Conservation (phyloP, 352 stramenopile genomes). For the Phytophthora crassamura region DNA sequence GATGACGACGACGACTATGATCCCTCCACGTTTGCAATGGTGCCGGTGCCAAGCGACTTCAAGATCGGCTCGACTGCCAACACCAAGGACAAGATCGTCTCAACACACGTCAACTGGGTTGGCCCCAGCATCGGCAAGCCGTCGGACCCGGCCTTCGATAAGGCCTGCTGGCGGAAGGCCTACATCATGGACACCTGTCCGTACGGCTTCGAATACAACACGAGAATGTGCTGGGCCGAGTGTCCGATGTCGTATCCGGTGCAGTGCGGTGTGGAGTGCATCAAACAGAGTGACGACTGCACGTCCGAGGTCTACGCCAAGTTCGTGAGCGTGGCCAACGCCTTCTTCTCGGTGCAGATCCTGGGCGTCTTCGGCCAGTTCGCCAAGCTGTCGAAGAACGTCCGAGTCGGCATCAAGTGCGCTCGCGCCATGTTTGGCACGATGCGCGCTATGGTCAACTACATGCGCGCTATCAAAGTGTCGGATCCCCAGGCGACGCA, state of each 20-base stretch:
- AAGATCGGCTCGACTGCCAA: conserved; percentile 13
- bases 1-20: conserved; percentile 8
- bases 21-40: conserved; percentile 15
- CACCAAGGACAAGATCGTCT: conserved; percentile 18
- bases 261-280: conserved; percentile 36
- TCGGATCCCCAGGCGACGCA: conserved; percentile 23
- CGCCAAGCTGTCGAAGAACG: conserved; percentile 14
- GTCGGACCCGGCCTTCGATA: conserved; percentile 19
- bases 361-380: conserved; percentile 41
- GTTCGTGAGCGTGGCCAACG: conserved; percentile 40
- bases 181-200: conserved; percentile 16
- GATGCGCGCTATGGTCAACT: conserved; percentile 39
- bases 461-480: conserved; percentile 32
- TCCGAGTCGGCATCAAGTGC: conserved; percentile 25
- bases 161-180: conserved; percentile 15
- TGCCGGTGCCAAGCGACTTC: conserved; percentile 11
- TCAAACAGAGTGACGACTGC: conserved; percentile 36
- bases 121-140: conserved; percentile 14
- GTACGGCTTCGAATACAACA: conserved; percentile 15
- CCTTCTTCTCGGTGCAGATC: conserved; percentile 35
- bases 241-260: conserved; percentile 32
- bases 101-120: conserved; percentile 21
- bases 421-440: conserved; percentile 16
- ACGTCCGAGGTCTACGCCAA: conserved; percentile 27
- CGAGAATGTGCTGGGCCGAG: conserved; percentile 20